Evolutionary conservation across 345 rosid species (phyloP).

Genomic region (Euclidium syriacum): DNA sequence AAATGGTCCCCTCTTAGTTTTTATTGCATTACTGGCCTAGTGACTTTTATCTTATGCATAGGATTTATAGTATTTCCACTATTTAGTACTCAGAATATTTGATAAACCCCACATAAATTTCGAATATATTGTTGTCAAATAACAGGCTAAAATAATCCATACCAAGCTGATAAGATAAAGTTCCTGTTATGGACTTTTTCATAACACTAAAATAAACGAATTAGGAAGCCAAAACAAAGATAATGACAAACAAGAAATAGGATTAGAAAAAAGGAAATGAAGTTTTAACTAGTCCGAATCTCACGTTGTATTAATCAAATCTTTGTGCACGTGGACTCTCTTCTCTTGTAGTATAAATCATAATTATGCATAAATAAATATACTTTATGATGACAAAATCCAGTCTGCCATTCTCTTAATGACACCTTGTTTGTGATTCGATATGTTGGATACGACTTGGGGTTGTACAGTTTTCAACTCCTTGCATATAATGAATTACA

Average conservation of each 20-base stretch:
- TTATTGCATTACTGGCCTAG: background rate
- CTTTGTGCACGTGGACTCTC: slow-evolving; percentile 24
- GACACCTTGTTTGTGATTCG: slow-evolving; percentile 26
- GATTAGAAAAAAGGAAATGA: background rate
- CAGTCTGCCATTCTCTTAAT: slow-evolving; percentile 39
- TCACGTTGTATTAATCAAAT: slow-evolving; percentile 18
- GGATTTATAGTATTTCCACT: background rate
- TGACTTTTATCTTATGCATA: background rate
- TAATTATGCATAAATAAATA: background rate
- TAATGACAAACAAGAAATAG: slow-evolving; percentile 8
- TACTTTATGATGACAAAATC: slow-evolving; percentile 13
- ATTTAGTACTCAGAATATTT: no score
- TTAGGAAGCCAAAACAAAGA: slow-evolving; percentile 3
- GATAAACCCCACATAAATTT: no score
- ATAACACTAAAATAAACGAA: background rate
- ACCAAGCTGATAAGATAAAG: slow-evolving; percentile 5
- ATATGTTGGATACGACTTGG: slow-evolving; percentile 24
- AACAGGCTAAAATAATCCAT: background rate
- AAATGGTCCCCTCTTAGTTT: slow-evolving; percentile 20
- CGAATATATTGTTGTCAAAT: no score
- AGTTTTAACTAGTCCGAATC: background rate
- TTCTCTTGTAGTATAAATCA: slow-evolving; percentile 10
- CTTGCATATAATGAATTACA: background rate
- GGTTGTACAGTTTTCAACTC: slow-evolving; percentile 10
- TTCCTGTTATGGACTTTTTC: background rate